These are phyloP conservation scores for Cutaneotrichosporon dermatis DNA, from an alignment of 1,284 basidiomycete genomes.

Conservation along the genomic window DNA sequence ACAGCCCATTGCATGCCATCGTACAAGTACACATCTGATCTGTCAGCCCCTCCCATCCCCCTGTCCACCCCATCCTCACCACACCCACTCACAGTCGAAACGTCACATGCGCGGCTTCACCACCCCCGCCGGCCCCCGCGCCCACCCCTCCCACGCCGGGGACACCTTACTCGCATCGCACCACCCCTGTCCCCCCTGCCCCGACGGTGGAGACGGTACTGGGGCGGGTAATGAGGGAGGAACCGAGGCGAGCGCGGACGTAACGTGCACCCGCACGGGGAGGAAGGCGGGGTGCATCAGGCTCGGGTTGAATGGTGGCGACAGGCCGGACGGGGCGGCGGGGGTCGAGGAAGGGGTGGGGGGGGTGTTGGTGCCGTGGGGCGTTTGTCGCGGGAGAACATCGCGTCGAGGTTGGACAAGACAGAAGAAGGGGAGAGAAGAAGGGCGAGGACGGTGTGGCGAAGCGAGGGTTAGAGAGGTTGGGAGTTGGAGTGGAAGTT, in stretches of 20 bases:
- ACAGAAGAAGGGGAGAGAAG: not conserved
- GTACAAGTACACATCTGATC: too few species aligned
- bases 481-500: too few species aligned
- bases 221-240: not conserved
- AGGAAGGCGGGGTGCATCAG: conserved; percentile 17
- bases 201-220: not conserved
- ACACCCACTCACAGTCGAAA: not conserved
- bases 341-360: not conserved
- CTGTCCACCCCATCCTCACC: too few species aligned
- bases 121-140: conserved; percentile 9
- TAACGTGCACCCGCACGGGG: conserved; percentile 17
- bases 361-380: conserved; percentile 5
- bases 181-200: conserved; percentile 2
- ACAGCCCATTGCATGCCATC: too few species aligned
- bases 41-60: too few species aligned
- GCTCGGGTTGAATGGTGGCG: conserved; percentile 10
- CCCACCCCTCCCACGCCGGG: conserved; percentile 22
- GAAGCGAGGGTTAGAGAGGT: too few species aligned
- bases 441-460: too few species aligned
- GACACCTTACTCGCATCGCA: conserved; percentile 14
- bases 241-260: not conserved
- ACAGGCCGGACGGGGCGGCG: too few species aligned
- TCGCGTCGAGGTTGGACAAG: not conserved
- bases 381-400: conserved; percentile 20
- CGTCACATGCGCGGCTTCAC: conserved; percentile 12